Evolutionary conservation across 1,284 basidiomycete species (phyloP).

Genomic region (Phlebopus sp.): DNA sequence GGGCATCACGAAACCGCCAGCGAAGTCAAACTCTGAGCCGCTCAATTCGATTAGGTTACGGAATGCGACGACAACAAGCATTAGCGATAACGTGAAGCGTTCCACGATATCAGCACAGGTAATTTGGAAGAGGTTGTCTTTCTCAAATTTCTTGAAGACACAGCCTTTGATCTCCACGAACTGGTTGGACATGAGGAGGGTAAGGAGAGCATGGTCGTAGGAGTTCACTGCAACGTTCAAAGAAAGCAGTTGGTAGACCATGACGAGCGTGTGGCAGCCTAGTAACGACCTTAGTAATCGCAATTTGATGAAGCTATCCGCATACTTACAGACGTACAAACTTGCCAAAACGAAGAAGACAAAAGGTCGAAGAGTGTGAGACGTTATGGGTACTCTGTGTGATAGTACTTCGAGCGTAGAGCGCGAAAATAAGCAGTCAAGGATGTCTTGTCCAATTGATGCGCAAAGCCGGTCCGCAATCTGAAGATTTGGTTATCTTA

Average conservation of each 20-base stretch:
- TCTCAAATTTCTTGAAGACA: constrained; percentile 99
- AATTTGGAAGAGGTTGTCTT: constrained; percentile 99
- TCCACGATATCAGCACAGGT: constrained; percentile 99
- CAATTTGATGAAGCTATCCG: background rate
- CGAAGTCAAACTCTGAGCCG: constrained; percentile 81
- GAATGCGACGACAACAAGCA: constrained; percentile 90
- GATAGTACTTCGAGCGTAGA: constrained; percentile 84
- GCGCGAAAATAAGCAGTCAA: constrained; percentile 94
- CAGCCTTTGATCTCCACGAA: constrained; percentile 99
- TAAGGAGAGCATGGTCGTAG: constrained; percentile 94
- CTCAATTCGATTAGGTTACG: constrained; percentile 95
- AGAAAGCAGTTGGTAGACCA: constrained; percentile 95
- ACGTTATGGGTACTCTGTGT: constrained; percentile 53
- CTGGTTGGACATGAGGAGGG: constrained; percentile 94
- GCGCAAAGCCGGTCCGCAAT: constrained; percentile 95
- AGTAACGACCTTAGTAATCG: constrained; percentile 2
- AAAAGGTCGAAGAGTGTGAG: constrained; percentile 71
- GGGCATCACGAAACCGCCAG: constrained; percentile 69
- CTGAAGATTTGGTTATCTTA: constrained; percentile 38
- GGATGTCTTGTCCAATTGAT: constrained; percentile 96
- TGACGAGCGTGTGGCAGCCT: constrained; percentile 92
- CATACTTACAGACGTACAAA: constrained; percentile 74
- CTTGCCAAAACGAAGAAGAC: constrained; percentile 85
- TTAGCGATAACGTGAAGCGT: constrained; percentile 89
- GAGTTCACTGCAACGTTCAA: constrained; percentile 98